Evolutionary conservation across 768 basidiomycete species (phyloP), one percentile per base, ranked within the genome.

Genomic region (Lanmaoa rubissima): DNA sequence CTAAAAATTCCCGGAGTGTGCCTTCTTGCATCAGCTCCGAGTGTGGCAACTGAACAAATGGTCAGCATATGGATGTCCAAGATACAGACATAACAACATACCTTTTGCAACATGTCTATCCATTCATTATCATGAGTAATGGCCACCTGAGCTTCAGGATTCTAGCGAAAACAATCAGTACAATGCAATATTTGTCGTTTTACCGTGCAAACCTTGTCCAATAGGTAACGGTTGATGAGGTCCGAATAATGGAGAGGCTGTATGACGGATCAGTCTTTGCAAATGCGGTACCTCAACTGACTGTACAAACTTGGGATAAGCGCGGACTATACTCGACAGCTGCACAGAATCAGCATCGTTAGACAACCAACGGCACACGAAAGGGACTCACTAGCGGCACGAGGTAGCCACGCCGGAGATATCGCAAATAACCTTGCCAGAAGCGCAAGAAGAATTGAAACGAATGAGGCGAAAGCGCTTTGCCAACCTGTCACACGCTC

Each of bases 111-210:
- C 51, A 61, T 60, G 16, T 42, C 19, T 14, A 56, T 19, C 61
- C 61, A 61, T 9, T 60, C 32, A 11, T 48, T 38, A 14, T 61
- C 61, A 6, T 61, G 61, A 1, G 54, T 55, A 16, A 61, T 39
- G 6, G 54, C 58, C 28, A 60, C 46, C 26, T 10, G 17, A 26
- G 39, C 58, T 21, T 8, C 3, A 13, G 32, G 26, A 53, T 50
- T 47, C 58, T 61, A 10, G n/a, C 3, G 0, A 13, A 36, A 10
- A 21, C 1, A 40, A 34, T 44, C 5, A 32, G 34, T 48, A 10
- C n/a, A 14, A 6, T 13, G 24, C 24, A 1, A 6, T 4, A n/a
- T 32, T 4, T 7, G 10, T 21, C 38, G 1, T 10, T 34, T 21
- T 9, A 24, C 8, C 3, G 14, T 2, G n/a, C 59, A 3, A 41